Evolutionary conservation across 2,329 filamentous ascomycete species (phyloP).

Genomic region (Curvularia lunata): DNA sequence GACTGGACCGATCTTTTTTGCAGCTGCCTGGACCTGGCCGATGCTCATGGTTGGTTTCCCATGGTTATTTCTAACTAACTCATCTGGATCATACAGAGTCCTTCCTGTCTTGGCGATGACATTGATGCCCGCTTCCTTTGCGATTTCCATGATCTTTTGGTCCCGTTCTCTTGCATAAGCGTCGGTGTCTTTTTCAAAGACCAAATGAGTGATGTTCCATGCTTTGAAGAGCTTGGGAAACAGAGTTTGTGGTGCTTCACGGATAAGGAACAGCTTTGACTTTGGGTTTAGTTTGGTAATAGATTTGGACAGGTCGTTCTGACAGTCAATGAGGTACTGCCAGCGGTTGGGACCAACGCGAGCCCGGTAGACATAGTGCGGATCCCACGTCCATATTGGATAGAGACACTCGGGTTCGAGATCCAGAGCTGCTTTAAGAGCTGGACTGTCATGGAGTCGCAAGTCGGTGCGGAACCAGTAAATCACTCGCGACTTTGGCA

Average conservation of each 20-base stretch:
- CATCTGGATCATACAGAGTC: constrained; percentile 76
- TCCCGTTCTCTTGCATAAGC: constrained; percentile 72
- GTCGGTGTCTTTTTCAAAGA: constrained; percentile 82
- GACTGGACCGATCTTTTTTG: constrained; percentile 67
- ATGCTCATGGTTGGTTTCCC: constrained; percentile 79
- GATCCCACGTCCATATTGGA: constrained; percentile 82
- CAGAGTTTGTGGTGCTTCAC: constrained; percentile 74
- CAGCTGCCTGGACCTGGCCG: constrained; percentile 65
- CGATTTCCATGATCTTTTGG: constrained; percentile 63
- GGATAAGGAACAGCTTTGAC: constrained; percentile 73
- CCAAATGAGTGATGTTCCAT: constrained; percentile 76
- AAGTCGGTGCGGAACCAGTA: constrained; percentile 84
- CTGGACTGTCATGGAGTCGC: constrained; percentile 77
- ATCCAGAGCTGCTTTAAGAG: constrained; percentile 73
- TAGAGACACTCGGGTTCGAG: constrained; percentile 72
- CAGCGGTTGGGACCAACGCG: constrained; percentile 75
- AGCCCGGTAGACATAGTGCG: constrained; percentile 77
- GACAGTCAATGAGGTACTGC: constrained; percentile 76
- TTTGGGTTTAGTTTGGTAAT: constrained; percentile 73
- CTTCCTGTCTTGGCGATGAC: constrained; percentile 70
- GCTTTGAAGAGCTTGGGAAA: constrained; percentile 74
- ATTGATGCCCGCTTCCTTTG: constrained; percentile 68
- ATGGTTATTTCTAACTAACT: constrained; percentile 68
- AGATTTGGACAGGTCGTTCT: constrained; percentile 70
- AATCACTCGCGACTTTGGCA: constrained; percentile 63